A percentile compares a stretch with the other conserved stretches of the same genome.
These are phyloP conservation scores for Trichoderma citrinoviride DNA, from an alignment of 2,329 filamentous ascomycete genomes.

Conservation along the genomic window DNA sequence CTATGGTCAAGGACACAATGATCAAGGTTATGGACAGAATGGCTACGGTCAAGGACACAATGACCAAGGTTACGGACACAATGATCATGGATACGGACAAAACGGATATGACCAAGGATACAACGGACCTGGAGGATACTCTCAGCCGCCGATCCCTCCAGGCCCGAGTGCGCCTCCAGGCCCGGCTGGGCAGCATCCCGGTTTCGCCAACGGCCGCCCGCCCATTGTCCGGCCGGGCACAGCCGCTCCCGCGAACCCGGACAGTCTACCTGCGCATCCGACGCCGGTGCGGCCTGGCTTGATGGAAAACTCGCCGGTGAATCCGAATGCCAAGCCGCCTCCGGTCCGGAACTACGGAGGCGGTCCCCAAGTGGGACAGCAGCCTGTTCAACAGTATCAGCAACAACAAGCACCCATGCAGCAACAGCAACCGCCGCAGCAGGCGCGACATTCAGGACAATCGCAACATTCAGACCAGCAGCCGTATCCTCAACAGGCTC, in stretches of 20 bases:
- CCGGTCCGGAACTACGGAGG: constrained; percentile 57
- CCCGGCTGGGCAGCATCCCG: constrained; percentile 23
- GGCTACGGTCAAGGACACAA: not conserved
- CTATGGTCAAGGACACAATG: too few relatives aligned
- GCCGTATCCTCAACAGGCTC: constrained; percentile 14
- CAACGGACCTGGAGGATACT: constrained; percentile 28
- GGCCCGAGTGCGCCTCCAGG: constrained; percentile 36
- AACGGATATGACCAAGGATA: constrained; percentile 23
- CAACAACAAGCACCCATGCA: constrained; percentile 32
- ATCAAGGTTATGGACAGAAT: not conserved
- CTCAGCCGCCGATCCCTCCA: constrained; percentile 30
- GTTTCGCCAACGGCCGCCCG: constrained; percentile 5
- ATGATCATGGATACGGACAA: not conserved
- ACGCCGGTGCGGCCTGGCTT: constrained; percentile 61
- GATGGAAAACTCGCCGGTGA: constrained; percentile 57
- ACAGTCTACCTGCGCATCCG: constrained; percentile 58
- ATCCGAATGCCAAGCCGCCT: constrained; percentile 54
- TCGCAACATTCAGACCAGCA: constrained; percentile 17
- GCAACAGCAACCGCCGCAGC: constrained; percentile 31
- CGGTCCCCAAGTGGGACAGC: constrained; percentile 42
- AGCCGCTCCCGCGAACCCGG: constrained; percentile 37
- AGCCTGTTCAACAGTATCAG: constrained; percentile 27
- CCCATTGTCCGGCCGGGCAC: constrained; percentile 27
- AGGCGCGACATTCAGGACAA: constrained; percentile 20
- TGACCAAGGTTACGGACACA: not conserved